Evolutionary conservation across 345 rosid species (phyloP).

Genomic region (Salix udensis): DNA sequence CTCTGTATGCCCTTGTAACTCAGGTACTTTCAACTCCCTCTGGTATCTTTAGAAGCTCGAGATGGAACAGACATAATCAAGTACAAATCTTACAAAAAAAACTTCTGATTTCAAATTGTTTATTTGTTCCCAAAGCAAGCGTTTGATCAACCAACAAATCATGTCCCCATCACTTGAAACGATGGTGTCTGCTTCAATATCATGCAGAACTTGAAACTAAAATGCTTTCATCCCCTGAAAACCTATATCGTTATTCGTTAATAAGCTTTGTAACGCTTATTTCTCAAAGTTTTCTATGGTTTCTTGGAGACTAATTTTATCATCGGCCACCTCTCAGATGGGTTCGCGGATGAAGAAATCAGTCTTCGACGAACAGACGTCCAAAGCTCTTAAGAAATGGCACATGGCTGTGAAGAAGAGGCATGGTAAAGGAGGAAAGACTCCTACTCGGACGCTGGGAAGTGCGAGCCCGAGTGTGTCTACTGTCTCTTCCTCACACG

Average conservation of each 20-base stretch:
- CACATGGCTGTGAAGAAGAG: slow-evolving; percentile 69
- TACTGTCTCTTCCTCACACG: slow-evolving; percentile 29
- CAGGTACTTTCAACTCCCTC: slow-evolving; percentile 48
- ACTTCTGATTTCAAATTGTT: not conserved
- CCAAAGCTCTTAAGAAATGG: slow-evolving; percentile 90
- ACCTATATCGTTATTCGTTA: no score
- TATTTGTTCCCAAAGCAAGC: not conserved
- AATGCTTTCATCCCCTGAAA: not conserved
- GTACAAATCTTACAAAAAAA: not conserved
- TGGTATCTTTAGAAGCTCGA: not conserved
- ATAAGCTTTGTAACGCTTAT: not conserved
- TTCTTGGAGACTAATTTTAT: not conserved
- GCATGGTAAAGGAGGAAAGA: slow-evolving; percentile 46
- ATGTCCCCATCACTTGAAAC: not conserved
- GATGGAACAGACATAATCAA: not conserved
- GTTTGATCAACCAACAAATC: not conserved
- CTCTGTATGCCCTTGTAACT: slow-evolving; percentile 83
- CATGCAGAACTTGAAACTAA: not conserved
- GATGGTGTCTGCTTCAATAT: not conserved
- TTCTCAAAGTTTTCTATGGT: not conserved
- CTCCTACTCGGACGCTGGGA: slow-evolving; percentile 45
- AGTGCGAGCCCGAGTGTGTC: slow-evolving; percentile 41
- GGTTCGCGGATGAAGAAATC: slow-evolving; percentile 85
- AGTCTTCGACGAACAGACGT: slow-evolving; percentile 88
- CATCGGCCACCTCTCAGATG: slow-evolving; percentile 49